Base-by-base conservation (phyloP, 2,329 filamentous ascomycete genomes). In the Ascochyta lentis region DNA sequence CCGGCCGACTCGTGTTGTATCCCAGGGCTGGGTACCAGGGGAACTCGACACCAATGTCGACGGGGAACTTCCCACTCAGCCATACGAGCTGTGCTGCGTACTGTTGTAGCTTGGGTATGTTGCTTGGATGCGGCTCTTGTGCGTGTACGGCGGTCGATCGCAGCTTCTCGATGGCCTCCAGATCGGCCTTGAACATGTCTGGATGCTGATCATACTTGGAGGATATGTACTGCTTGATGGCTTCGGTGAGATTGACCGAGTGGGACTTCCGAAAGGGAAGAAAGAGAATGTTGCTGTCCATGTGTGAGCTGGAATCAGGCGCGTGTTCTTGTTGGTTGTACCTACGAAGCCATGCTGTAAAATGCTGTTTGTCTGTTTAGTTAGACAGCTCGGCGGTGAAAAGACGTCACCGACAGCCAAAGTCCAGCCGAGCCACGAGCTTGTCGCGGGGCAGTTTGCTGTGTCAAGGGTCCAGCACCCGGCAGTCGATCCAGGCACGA, bases 201-300 rank as follows among this genome's bases (percentile, higher is more conserved):
- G 95, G 94, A 73, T 96, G 94, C 75, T 99, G 95, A 77, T 98
- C 94, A 88, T 98, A 98, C 83, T 98, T 97, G 76, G 87, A 89
- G 59, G 92, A 96, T 71, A 99, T 98, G 80, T 99, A 98, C 74
- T 95, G 89, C 63, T 91, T 92, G 74, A 99, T 92, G 45, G 92
- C 90, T 58, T 86, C 83, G 51, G 91, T 89, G 59, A 98, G 84
- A 56, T 89, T 89, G 37, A 96, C 82, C 54, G 89, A 84, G 61
- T 90, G 87, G 47, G 92, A 94, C 72, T 89, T 90, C 67, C 94
- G 91, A 78, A 98, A 98, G 8, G 94, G 93, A 60, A 96, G 83
- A 73, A 88, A 86, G 52, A 96, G 84, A 61, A 90, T 86, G 74
- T 87, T 89, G 49, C 77, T 79, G 57, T 49, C 31, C 63, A 73